Evolutionary conservation across 139 green algal genomes (phyloP).

Genomic region (Spirogloea muscicola): DNA sequence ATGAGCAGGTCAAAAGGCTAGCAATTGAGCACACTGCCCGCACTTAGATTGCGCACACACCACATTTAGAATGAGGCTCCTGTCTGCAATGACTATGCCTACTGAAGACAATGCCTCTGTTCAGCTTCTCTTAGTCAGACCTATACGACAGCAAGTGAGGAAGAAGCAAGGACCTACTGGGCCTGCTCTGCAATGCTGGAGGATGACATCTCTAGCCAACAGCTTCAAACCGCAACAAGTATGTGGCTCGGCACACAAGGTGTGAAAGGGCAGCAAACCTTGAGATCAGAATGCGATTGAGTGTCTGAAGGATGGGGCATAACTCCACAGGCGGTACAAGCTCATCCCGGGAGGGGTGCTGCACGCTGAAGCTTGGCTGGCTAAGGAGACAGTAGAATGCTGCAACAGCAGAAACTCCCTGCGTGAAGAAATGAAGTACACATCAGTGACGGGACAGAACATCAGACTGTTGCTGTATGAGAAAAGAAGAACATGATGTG

Average conservation of each 20-base stretch:
- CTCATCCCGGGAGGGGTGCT: constrained; percentile 16
- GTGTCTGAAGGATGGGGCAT: constrained; percentile 41
- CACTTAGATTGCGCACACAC: not conserved
- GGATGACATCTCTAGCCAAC: not conserved
- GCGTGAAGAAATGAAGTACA: not conserved
- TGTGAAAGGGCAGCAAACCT: constrained; percentile 10
- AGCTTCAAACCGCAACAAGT: not conserved
- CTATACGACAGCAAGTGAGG: not conserved
- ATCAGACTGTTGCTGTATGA: not conserved
- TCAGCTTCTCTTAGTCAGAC: not conserved
- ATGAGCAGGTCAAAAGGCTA: not conserved
- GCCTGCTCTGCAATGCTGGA: not conserved
- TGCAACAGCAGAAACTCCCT: constrained; percentile 46
- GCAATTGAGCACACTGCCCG: not conserved
- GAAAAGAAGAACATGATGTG: not conserved
- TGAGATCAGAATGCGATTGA: constrained; percentile 41
- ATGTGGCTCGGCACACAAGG: not conserved
- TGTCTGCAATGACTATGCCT: not conserved
- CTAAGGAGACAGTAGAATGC: constrained; percentile 39
- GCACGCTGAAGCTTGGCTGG: not conserved
- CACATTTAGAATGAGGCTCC: not conserved
- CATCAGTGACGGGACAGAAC: not conserved
- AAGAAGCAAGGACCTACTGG: not conserved
- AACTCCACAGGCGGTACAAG: constrained; percentile 26
- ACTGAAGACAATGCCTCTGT: not conserved